Evolutionary conservation across 257 asterid genomes (phyloP).

Genomic region (Nicotiana knightiana): DNA sequence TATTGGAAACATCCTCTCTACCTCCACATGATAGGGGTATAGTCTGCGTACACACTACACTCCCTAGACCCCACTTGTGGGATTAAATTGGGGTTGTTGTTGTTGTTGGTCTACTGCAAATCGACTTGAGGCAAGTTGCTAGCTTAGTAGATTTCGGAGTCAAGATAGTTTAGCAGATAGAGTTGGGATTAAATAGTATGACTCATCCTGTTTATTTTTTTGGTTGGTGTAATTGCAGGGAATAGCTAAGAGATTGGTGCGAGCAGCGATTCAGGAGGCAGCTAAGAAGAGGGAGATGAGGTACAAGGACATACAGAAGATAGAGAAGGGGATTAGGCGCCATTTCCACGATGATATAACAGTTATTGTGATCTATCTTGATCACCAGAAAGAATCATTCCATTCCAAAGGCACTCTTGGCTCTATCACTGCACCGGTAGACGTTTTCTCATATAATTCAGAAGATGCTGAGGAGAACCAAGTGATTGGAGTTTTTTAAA

Average conservation of each 20-base stretch:
- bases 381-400: conserved; percentile 30
- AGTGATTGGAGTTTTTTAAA: conserved; percentile 31
- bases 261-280: conserved; percentile 77
- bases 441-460: conserved; percentile 57
- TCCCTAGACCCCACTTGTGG: too few species aligned
- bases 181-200: background rate
- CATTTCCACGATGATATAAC: conserved; percentile 94
- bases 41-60: too few species aligned
- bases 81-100: too few species aligned
- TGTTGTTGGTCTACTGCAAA: too few species aligned
- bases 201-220: background rate
- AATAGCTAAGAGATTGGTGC: conserved; percentile 84
- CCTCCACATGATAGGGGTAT: too few species aligned
- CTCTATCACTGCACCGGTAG: conserved; percentile 56
- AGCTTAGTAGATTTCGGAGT: background rate
- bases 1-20: too few species aligned
- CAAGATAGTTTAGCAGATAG: background rate
- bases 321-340: conserved; percentile 79
- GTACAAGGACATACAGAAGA: conserved; percentile 65
- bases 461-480: conserved; percentile 38
- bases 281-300: conserved; percentile 92
- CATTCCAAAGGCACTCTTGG: conserved; percentile 29
- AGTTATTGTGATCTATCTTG: conserved; percentile 76
- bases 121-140: background rate
- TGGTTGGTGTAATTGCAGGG: conserved; percentile 46